Evolutionary conservation across 768 basidiomycete genomes (phyloP).

Genomic region (Collybia sordida): DNA sequence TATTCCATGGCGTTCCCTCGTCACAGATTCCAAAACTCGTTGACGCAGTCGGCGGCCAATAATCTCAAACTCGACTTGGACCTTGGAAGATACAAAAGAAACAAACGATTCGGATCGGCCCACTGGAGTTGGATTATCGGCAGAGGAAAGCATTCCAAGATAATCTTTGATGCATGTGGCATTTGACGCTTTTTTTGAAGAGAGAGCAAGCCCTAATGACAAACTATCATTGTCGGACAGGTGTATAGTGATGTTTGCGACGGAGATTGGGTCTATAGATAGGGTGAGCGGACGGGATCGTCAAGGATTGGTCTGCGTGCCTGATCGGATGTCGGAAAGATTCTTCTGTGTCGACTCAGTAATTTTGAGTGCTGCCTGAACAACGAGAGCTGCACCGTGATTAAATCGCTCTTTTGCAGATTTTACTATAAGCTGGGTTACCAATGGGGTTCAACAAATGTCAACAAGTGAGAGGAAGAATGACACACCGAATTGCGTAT

Average conservation of each 20-base stretch:
- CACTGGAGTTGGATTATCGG: constrained; percentile 78
- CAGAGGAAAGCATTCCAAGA: constrained; percentile 73
- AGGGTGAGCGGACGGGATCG: background rate
- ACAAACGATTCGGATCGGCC: constrained; percentile 73
- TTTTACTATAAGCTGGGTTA: constrained; percentile 66
- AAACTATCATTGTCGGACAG: constrained; percentile 63
- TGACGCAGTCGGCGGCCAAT: constrained; percentile 66
- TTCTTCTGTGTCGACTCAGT: constrained; percentile 64
- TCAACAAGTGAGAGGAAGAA: background rate
- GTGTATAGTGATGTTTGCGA: constrained; percentile 62
- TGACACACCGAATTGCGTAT: constrained; percentile 78
- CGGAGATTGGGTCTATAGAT: constrained; percentile 59
- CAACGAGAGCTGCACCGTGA: constrained; percentile 63
- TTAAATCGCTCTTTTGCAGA: constrained; percentile 84
- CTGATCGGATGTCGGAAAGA: constrained; percentile 63
- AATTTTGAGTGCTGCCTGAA: constrained; percentile 69
- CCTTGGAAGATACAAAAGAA: constrained; percentile 66
- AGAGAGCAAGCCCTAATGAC: constrained; percentile 59
- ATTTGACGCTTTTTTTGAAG: constrained; percentile 54
- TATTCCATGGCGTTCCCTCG: constrained; percentile 80
- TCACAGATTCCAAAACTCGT: constrained; percentile 72
- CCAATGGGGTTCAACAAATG: constrained; percentile 11
- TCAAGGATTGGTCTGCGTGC: constrained; percentile 30
- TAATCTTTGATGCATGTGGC: constrained; percentile 74
- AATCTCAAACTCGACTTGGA: constrained; percentile 79